Base-by-base conservation (phyloP, 768 basidiomycete genomes). In the Boletus insuetus region DNA sequence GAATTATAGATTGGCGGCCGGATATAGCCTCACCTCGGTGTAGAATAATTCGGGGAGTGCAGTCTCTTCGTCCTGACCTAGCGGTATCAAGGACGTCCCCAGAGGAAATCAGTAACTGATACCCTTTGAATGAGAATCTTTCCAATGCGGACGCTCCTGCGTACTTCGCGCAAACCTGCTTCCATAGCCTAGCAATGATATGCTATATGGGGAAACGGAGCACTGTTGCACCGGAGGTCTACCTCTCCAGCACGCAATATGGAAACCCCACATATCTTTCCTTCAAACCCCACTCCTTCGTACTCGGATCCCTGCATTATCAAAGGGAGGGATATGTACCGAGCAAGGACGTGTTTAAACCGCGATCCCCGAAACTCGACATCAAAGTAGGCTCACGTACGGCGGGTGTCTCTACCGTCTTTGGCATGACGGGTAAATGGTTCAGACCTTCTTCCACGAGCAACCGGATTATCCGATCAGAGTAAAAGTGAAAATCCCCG, bases 91-190 rank as follows among this genome's bases (percentile, higher is more conserved):
- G 37, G 20, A 17, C 24, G 39, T 47, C 40, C 17, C 32, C 16
- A 37, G 51, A 39, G 45, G 19, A 26, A 48, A 24, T 32, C 4
- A 11, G 43, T 22, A n/a, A 16, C 24, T 66, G 82, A 58, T 72
- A 93, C 94, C 69, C 96, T 75, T 74, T 99, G 96, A 58, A 99
- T 99, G 46, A 99, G 78, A 65, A 99, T 98, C 77, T 99, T 99
- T 46, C 96, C 96, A 55, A 99, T 96, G 58, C 96, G 82, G 26
- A 92, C 90, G 64, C 85, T 91, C 62, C 96, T 82, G 75, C 95
- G 97, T 38, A 98, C 96, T 71, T 98, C 96, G 41, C 96, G 80
- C 58, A 99, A 77, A 38, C 96, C 97, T 13, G 91, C 92, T 74
- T 99, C 96, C 96, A 99, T 99, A 2, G 95, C 94, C 90, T 94